phyloP scores from a whole-genome alignment of 768 basidiomycete genomes.

The Trametes elegans region DNA sequence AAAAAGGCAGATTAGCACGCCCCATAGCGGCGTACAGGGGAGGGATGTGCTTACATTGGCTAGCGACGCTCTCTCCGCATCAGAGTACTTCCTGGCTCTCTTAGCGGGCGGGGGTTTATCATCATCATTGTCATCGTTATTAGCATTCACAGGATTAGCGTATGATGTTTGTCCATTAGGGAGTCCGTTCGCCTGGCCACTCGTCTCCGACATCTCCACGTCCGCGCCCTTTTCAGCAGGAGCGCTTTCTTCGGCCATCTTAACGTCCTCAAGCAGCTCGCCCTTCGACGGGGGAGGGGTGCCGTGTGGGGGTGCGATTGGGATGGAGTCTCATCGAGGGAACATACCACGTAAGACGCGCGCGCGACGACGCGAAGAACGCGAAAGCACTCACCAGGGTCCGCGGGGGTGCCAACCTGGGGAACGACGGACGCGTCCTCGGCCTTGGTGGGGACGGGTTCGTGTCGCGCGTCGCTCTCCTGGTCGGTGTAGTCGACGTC shows the following conservation, averaged over 20 bases:
- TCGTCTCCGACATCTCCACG: constrained; percentile 27
- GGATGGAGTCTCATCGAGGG: constrained; percentile 44
- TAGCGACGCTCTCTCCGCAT: constrained; percentile 71
- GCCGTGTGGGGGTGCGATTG: constrained; percentile 43
- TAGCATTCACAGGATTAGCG: constrained; percentile 31
- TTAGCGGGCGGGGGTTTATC: constrained; percentile 78
- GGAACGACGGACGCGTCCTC: constrained; percentile 45
- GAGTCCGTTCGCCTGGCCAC: constrained; percentile 26
- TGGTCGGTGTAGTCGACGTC: constrained; percentile 59
- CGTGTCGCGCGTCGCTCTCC: constrained; percentile 67
- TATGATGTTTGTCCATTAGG: constrained; percentile 30
- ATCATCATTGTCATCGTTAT: constrained; percentile 47
- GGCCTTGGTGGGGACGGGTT: constrained; percentile 51
- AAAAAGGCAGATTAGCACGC: constrained; percentile 48
- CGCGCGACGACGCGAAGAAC: constrained; percentile 20
- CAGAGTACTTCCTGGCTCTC: constrained; percentile 72
- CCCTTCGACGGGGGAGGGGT: constrained; percentile 46
- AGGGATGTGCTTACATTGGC: constrained; percentile 63
- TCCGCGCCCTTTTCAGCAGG: constrained; percentile 14
- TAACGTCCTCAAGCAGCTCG: constrained; percentile 51
- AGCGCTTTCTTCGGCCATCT: constrained; percentile 47
- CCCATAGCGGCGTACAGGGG: constrained; percentile 45
- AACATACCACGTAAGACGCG: constrained; percentile 18
- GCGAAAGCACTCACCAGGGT: constrained; percentile 45
- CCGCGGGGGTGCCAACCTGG: constrained; percentile 43